Conservation (phyloP, 2,329 filamentous ascomycete species). For the Colletotrichum viniferum region DNA sequence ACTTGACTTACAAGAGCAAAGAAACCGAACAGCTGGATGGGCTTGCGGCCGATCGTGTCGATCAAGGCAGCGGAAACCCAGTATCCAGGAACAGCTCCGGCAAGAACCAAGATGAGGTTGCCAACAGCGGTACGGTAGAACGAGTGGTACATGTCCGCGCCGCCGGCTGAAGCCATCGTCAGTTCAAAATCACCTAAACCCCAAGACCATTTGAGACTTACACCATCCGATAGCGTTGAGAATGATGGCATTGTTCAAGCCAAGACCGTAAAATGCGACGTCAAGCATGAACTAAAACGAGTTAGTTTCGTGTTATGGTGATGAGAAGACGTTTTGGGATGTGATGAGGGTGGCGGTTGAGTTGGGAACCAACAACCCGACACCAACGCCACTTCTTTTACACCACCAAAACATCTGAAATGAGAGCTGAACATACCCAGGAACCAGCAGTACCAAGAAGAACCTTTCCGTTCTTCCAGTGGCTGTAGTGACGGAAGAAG, state of each 20-base stretch:
- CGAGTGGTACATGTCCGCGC: constrained; percentile 66
- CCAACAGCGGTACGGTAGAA: constrained; percentile 78
- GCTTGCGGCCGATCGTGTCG: constrained; percentile 77
- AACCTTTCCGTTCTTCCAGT: constrained; percentile 74
- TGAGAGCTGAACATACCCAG: constrained; percentile 44
- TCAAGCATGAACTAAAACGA: constrained; percentile 69
- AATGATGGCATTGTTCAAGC: constrained; percentile 78
- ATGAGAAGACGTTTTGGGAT: not conserved
- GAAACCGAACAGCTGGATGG: constrained; percentile 66
- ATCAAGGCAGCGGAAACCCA: constrained; percentile 79
- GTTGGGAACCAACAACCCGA: not conserved
- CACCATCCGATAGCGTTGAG: constrained; percentile 73
- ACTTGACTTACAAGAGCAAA: constrained; percentile 35
- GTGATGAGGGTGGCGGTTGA: not conserved
- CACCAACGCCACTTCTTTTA: not conserved
- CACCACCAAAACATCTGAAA: rapidly evolving
- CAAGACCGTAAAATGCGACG: constrained; percentile 69
- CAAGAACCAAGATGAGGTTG: constrained; percentile 79
- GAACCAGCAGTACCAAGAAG: constrained; percentile 81
- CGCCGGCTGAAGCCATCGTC: constrained; percentile 30
- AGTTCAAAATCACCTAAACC: not conserved
- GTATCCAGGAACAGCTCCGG: constrained; percentile 81
- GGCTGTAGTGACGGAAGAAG: constrained; percentile 72
- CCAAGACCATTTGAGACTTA: not conserved
- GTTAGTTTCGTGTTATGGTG: not conserved